A percentile compares a stretch with the other conserved stretches of the same genome.
phyloP scores from a whole-genome alignment of 208 protist genomes.

The Trypanosoma mega region DNA sequence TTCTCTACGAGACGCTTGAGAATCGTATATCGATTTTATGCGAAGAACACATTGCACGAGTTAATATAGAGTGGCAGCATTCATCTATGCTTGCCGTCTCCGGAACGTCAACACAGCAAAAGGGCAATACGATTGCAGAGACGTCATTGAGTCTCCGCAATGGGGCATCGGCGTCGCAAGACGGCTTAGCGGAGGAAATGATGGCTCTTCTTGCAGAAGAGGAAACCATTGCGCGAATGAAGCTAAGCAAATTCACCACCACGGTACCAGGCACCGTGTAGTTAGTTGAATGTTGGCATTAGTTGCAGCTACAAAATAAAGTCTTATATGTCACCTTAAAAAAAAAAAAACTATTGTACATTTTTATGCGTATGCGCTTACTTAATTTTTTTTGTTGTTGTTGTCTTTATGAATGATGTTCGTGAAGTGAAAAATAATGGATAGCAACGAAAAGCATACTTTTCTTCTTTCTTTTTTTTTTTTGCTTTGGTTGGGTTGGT shows the following conservation, averaged over 20 bases:
- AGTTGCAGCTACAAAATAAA: too few species aligned
- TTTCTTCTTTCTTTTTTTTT: not conserved
- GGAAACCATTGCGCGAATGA: slow-evolving; percentile 11
- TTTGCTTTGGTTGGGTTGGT: too few species aligned
- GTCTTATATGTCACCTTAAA: too few species aligned
- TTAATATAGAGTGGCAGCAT: not conserved
- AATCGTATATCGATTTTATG: slow-evolving; percentile 11
- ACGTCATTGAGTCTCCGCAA: slow-evolving; percentile 3
- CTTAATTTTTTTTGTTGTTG: too few species aligned
- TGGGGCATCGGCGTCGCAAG: not conserved
- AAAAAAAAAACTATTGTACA: too few species aligned
- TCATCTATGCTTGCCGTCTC: not conserved
- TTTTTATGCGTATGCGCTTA: too few species aligned
- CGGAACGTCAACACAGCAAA: not conserved
- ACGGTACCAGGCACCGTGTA: not conserved
- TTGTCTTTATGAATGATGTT: too few species aligned
- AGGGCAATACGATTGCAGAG: not conserved
- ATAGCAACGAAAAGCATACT: not conserved
- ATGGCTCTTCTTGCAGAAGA: slow-evolving; percentile 10
- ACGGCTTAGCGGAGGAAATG: slow-evolving; percentile 1
- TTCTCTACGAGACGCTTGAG: not conserved
- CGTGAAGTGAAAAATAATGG: too few species aligned
- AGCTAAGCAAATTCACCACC: slow-evolving; percentile 3
- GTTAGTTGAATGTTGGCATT: too few species aligned
- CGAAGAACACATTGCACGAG: slow-evolving; percentile 2